These are phyloP conservation scores for Rhododendron kiyosumense DNA, from an alignment of 148 eudicot species.

Conservation along the genomic window DNA sequence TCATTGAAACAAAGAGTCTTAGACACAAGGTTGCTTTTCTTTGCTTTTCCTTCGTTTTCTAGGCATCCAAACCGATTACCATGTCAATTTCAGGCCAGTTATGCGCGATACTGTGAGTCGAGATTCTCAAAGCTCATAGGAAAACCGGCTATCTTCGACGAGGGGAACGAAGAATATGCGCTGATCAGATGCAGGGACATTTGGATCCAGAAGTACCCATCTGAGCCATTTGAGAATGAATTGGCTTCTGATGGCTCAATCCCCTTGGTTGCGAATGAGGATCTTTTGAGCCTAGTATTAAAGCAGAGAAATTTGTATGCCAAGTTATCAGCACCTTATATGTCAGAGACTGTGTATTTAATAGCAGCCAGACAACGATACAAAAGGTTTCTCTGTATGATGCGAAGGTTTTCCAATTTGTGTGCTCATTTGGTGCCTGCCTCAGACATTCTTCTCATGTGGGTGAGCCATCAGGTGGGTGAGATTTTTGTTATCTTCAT, in stretches of 20 bases:
- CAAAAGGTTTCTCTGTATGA: constrained; percentile 34
- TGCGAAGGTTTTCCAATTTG: constrained; percentile 18
- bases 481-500: not conserved
- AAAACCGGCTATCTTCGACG: constrained; percentile 66
- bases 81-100: constrained; percentile 41
- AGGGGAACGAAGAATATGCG: constrained; percentile 83
- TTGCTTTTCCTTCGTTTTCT: not conserved
- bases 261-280: constrained; percentile 14
- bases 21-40: not conserved
- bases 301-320: constrained; percentile 42
- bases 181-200: constrained; percentile 60
- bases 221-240: constrained; percentile 77
- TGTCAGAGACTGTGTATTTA: constrained; percentile 46
- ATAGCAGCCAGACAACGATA: constrained; percentile 54
- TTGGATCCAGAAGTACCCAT: constrained; percentile 61
- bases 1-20: not conserved
- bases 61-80: not conserved
- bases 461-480: constrained; percentile 62
- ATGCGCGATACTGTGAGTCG: constrained; percentile 59
- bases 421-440: constrained; percentile 42
- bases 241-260: constrained; percentile 19
- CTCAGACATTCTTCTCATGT: constrained; percentile 55
- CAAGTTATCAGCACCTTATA: constrained; percentile 43
- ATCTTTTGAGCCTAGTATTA: constrained; percentile 38
- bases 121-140: constrained; percentile 78